phyloP scores from a whole-genome alignment of 1,284 basidiomycete species.

The Neolentinus lepideus region DNA sequence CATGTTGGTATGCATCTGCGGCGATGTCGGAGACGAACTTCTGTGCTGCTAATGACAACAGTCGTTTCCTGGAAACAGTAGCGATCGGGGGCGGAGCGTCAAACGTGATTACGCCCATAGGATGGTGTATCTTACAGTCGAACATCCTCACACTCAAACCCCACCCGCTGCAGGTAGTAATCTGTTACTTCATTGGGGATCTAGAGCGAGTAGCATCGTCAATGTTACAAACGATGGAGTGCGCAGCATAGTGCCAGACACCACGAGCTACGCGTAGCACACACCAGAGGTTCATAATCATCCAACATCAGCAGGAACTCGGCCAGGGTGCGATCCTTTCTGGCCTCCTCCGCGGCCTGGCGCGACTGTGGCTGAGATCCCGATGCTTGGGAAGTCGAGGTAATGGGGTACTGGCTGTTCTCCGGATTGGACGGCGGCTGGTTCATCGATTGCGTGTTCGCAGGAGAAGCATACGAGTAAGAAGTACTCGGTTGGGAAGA shows the following conservation, averaged over 20 bases:
- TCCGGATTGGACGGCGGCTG: not conserved
- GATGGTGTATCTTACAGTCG: conserved; percentile 57
- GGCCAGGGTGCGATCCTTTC: conserved; percentile 85
- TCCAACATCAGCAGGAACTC: conserved; percentile 96
- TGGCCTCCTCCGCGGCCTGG: conserved; percentile 74
- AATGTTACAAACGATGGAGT: not conserved
- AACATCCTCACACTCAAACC: conserved; percentile 94
- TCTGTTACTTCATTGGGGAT: conserved; percentile 98
- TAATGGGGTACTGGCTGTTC: not conserved
- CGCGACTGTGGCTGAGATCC: conserved; percentile 43
- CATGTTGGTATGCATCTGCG: conserved; percentile 96
- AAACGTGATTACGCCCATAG: conserved; percentile 6
- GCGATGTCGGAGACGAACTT: conserved; percentile 98
- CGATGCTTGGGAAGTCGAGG: conserved; percentile 4
- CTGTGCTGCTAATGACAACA: conserved; percentile 93
- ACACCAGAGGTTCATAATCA: conserved; percentile 91
- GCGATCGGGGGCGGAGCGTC: not conserved
- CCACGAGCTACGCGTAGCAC: conserved; percentile 17
- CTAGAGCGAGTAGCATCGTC: conserved; percentile 31
- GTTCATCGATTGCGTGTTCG: not conserved
- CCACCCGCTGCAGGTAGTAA: conserved; percentile 93
- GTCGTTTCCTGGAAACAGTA: conserved; percentile 63
- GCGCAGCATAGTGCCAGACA: not conserved
- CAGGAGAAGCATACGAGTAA: not conserved
- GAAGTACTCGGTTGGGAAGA: not conserved